Base-by-base conservation (phyloP, 2,329 filamentous ascomycete genomes). In the Curvularia lunata region DNA sequence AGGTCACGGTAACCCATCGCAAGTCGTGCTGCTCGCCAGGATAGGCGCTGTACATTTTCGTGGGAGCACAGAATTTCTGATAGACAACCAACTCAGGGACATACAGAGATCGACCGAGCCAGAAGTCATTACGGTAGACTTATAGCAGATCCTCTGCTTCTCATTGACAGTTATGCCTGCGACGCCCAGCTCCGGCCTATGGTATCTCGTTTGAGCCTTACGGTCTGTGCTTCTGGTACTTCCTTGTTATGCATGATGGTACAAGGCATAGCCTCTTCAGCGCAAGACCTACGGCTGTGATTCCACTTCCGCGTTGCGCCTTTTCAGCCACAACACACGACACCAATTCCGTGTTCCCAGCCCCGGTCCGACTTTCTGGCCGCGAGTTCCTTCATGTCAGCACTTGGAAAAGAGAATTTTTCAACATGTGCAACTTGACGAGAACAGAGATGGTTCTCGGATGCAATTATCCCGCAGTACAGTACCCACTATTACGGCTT, bases 1-100 rank as follows among this genome's bases (percentile, higher is more conserved):
- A 32, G 4, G 64, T 54, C 13, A 70, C 52, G 7, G 66, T 59
- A 16, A 70, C 66, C 61, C 63, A 65, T 40, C 63, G 63, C 52
- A 72, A 52, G 45, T 69, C 62, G 23, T 51, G 45, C 27, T 68
- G 62, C 51, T 72, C 61, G 5, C 59, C 62, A 12, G 60, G 56
- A 48, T 69, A 71, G 9, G 70, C 59, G 3, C 57, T 28, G 55
- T 68, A 69, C 38, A 62, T 53, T 61, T 66, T 67, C 2, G 27
- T 41, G 21, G 16, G 49, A n/a, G 46, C 19, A 27, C 3, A n/a
- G 21, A 38, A 27, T 4, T 18, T 16, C n/a, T 38, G 8, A 32
- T n/a, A 30, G 27, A 25, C 25, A 21, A 18, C 43, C 43, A 2
- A 9, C 21, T 18, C 27, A 46, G 32, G 32, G 4, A 30, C 43